Evolutionary conservation across 768 basidiomycete genomes (phyloP), one percentile per base, ranked within the genome.

Genomic region (Mycena belliarum): DNA sequence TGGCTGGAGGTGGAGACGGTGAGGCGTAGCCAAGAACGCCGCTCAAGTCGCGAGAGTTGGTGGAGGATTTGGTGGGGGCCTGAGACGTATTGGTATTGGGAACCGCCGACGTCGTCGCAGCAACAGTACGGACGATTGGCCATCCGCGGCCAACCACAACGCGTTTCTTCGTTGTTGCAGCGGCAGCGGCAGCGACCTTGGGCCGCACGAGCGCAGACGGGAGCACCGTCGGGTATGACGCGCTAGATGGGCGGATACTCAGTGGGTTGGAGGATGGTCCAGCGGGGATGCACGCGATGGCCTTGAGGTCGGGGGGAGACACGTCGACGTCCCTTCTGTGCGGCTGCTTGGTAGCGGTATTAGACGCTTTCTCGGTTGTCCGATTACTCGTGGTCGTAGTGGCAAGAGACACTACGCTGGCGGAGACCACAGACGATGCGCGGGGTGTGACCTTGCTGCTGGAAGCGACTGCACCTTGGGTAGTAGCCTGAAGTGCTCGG

Each of bases 201-300:
- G 49, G 16, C n/a, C 40, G 44, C 6, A 54, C 26, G 15, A 26
- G 45, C 4, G 23, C 38, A 23, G 21, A 46, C 23, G 37, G 54
- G 20, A 26, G 37, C 37, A 37, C 18, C 8, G 35, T 37, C 14
- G 35, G 35, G 18, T 38, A 37, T 15, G 20, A 54, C 10, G 43
- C 32, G 33, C 52, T 16, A 60, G 84, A 81, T 15, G 85, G 82
- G 24, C 77, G 74, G 51, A 87, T 86, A 45, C 74, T 76, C 38
- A 86, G 68, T 23, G 84, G 83, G 65, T 87, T 87, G 0, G 73
- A 76, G 24, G 75, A 66, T 10, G 81, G 74, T 12, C 77, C 78
- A 8, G 71, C 63, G n/a, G 76, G 64, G 32, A 79, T 75, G 57
- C 73, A 75, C 2, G 73, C 75, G 23, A 79, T 52, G 3, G 72